Base-by-base conservation (phyloP, 2,329 filamentous ascomycete species). In the Sporothrix luriei region DNA sequence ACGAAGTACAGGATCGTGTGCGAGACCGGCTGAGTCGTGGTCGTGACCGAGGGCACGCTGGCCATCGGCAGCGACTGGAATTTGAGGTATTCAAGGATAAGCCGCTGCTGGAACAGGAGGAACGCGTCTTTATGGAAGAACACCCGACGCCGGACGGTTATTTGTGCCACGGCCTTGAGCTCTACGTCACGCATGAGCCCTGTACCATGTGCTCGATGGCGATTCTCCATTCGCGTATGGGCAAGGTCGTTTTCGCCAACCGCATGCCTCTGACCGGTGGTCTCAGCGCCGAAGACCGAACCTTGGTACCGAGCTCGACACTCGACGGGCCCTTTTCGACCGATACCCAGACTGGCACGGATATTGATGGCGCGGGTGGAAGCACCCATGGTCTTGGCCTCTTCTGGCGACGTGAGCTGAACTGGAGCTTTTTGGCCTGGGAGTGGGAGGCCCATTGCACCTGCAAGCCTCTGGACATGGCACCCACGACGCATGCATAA, bases 191-290 rank as follows among this genome's bases (percentile, higher is more conserved):
- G 2, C 94, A 98, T 77, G 95, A 99, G 80, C 95, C 95, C 5
- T 99, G 95, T 78, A 87, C 97, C 71, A 96, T 97, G 87, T 99
- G 95, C 80, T 93, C 91, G 48, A 98, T 98, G 95, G 95, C 92
- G 1, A 91, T 98, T 74, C 84, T 98, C 26, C 94, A 98, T 78
- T 97, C 94, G 10, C 88, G 95, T 66, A 97, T 99, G 84, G 90
- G 92, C 57, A 89, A 91, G 68, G 91, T 94, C 66, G 85, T 97
- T 51, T 97, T 97, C 79, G 88, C 87, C 73, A 85, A 89, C 72
- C 87, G 91, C 69, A 95, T 97, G 91, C 85, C 87, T 61, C 82
- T 87, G 73, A 96, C 91, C 14, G 94, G 94, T 65, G 94, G 92
- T 55, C 84, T 97, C 81, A 91, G 90, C 75, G 90, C 93, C 26